Evolutionary conservation across 768 basidiomycete genomes (phyloP), one percentile per base, ranked within the genome.

Genomic region (Suillus placidus): DNA sequence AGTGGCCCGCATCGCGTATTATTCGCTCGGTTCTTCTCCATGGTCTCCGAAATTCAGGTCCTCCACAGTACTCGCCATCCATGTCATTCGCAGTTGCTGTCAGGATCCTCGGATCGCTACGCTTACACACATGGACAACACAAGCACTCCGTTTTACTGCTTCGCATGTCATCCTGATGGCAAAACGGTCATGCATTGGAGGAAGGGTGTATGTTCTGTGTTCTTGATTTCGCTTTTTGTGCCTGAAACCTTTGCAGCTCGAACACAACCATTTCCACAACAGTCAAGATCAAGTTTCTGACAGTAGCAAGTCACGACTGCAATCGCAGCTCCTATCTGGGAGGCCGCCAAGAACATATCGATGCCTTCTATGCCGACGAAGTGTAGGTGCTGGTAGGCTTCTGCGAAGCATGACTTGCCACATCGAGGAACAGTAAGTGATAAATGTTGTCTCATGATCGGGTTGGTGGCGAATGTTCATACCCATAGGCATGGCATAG

Each of bases 51-150:
- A 42, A 42, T 60, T 60, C 38, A 60, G 58, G 26, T 42, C 58
- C 6, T 60, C 58, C 18, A 42, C 58, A 42, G 40, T 30, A 60
- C 58, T 60, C 10, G 58, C 58, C 30, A 60, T 42, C 42, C 58
- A 43, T 32, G 58, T 60, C 26, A 60, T 60, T 20, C 58, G 40
- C 26, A 60, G 58, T 32, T 60, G 58, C 26, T 38, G 40, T 30
- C 58, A 42, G 58, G 73, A 78, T 43, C 75, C 73, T 42, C 47
- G 42, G 47, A 70, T 66, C 30, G 67, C 68, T 43, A 71, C 71
- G 61, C 64, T 70, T 37, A 40, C 67, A 51, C 75, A 77, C 60
- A 73, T 76, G 73, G 73, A 78, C 61, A 42, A 18, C 3, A 42
- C n/a, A 23, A 42, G 40, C 2, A 4, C 40, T 12, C 58, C 58